Conservation (phyloP, 2,329 filamentous ascomycete species). For the Cercospora beticola region DNA sequence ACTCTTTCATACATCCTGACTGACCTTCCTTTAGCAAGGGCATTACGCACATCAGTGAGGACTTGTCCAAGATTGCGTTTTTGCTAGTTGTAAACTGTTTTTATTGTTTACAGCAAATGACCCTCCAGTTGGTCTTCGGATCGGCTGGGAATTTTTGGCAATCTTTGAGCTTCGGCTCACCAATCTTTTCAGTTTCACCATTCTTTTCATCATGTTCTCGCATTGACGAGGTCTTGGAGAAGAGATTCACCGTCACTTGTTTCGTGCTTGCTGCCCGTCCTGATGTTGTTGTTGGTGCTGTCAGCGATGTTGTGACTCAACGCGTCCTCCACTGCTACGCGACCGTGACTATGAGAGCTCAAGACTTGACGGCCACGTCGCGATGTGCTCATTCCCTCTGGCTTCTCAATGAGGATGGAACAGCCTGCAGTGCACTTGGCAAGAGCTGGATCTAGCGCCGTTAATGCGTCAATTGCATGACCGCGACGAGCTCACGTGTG, state of each 20-base stretch:
- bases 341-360: not conserved
- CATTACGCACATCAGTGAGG: conserved; percentile 82
- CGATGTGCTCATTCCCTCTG: not conserved
- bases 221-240: not conserved
- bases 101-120: conserved; percentile 41
- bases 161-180: not conserved
- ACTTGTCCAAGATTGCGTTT: conserved; percentile 83
- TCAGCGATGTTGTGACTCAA: not conserved
- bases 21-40: conserved; percentile 59
- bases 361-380: not conserved
- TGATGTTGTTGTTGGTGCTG: not conserved
- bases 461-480: not conserved
- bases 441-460: not conserved
- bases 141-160: conserved; percentile 77
- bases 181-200: not conserved
- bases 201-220: conserved; percentile 1
- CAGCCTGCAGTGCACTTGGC: not conserved
- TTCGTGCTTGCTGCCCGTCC: not conserved
- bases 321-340: not conserved
- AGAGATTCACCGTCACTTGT: not conserved
- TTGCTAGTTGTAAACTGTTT: conserved; percentile 81
- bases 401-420: not conserved
- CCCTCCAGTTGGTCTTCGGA: conserved; percentile 69
- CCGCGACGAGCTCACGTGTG: not conserved
- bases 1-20: not conserved